Evolutionary conservation across 768 basidiomycete genomes (phyloP).

Genomic region (Leccinum ochraceum): DNA sequence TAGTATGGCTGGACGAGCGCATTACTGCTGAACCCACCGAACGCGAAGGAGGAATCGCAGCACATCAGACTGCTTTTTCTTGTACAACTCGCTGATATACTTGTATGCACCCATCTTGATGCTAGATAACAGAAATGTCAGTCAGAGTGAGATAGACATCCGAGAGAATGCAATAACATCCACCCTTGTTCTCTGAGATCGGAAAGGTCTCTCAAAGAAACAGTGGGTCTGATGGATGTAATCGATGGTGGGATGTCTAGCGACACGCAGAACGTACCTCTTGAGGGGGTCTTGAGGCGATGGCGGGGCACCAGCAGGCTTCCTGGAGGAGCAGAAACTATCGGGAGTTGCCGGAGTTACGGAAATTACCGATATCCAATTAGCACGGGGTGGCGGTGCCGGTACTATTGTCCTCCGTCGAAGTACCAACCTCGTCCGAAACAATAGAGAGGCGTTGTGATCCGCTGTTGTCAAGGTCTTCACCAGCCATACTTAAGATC

Average conservation of each 20-base stretch:
- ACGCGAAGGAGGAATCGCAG: constrained; percentile 98
- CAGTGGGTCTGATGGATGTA: not conserved
- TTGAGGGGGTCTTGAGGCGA: constrained; percentile 27
- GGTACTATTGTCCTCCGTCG: not conserved
- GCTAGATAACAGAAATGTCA: constrained; percentile 26
- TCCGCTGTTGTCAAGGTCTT: constrained; percentile 23
- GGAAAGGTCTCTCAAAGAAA: constrained; percentile 6
- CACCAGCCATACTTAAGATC: constrained; percentile 14
- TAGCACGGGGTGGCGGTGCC: not conserved
- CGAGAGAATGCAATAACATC: constrained; percentile 18
- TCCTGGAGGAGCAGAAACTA: not conserved
- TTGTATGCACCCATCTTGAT: constrained; percentile 91
- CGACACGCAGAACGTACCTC: constrained; percentile 29
- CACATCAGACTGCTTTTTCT: constrained; percentile 98
- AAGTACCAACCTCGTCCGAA: not conserved
- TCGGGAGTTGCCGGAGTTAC: constrained; percentile 23
- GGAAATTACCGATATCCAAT: constrained; percentile 30
- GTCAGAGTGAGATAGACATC: constrained; percentile 23
- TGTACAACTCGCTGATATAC: constrained; percentile 96
- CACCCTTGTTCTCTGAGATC: constrained; percentile 21
- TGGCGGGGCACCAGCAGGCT: constrained; percentile 7
- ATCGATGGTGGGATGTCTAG: constrained; percentile 1
- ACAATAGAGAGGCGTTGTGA: constrained; percentile 24
- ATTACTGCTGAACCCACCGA: constrained; percentile 51
- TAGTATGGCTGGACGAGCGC: not conserved